Conservation (phyloP, 768 basidiomycete genomes). For the Filobasidium floriforme region DNA sequence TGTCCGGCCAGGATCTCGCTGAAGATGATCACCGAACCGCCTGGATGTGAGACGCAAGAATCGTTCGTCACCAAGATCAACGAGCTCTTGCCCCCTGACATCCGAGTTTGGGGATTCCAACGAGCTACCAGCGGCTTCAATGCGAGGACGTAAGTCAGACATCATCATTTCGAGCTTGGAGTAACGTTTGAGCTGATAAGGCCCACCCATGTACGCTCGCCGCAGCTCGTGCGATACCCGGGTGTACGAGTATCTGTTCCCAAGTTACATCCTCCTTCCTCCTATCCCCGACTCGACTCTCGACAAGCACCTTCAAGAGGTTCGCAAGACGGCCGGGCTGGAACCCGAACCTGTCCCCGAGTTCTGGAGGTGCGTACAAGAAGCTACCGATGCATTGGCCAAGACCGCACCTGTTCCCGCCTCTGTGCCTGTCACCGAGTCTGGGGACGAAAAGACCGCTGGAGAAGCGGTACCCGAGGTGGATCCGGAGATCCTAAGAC, state of each 20-base stretch:
- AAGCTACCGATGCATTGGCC: slow-evolving; percentile 21
- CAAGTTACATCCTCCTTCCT: slow-evolving; percentile 83
- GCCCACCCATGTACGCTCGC: background rate
- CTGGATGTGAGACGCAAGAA: slow-evolving; percentile 52
- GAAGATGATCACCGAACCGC: slow-evolving; percentile 74
- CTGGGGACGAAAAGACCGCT: slow-evolving; percentile 47
- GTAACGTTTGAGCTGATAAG: background rate
- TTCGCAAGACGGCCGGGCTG: slow-evolving; percentile 6
- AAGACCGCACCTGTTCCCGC: slow-evolving; percentile 42
- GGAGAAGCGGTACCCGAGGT: slow-evolving; percentile 51
- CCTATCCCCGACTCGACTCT: slow-evolving; percentile 70
- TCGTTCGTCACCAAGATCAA: slow-evolving; percentile 71
- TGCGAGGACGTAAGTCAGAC: slow-evolving; percentile 43
- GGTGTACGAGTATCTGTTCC: slow-evolving; percentile 96
- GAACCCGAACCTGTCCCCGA: slow-evolving; percentile 20
- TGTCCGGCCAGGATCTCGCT: slow-evolving; percentile 47
- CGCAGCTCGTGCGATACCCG: slow-evolving; percentile 81
- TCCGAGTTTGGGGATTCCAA: slow-evolving; percentile 85
- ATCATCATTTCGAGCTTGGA: background rate
- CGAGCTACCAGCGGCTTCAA: slow-evolving; percentile 50
- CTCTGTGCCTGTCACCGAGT: slow-evolving; percentile 51
- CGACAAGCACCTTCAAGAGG: slow-evolving; percentile 33
- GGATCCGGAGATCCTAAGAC: slow-evolving; percentile 25
- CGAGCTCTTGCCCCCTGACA: slow-evolving; percentile 77
- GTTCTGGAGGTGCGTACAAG: slow-evolving; percentile 38